These are phyloP conservation scores for Termitomyces titanicus DNA, from an alignment of 768 basidiomycete genomes.

Conservation along the genomic window DNA sequence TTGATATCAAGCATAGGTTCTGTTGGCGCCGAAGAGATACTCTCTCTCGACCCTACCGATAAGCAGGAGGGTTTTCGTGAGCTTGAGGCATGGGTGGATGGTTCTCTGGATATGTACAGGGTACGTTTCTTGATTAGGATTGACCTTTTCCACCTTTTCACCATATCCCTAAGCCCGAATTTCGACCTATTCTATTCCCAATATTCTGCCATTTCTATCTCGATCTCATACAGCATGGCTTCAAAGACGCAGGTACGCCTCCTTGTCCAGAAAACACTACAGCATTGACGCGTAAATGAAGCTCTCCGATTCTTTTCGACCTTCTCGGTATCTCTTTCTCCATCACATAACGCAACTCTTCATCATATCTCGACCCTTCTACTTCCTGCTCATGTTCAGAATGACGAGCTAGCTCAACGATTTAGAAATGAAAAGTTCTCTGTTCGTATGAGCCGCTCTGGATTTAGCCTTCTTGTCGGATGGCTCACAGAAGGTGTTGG, in stretches of 20 bases:
- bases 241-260: constrained; percentile 80
- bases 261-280: constrained; percentile 4
- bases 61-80: constrained; percentile 84
- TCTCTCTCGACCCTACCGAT: constrained; percentile 79
- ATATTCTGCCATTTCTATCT: constrained; percentile 98
- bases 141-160: neutral
- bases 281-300: constrained; percentile 26
- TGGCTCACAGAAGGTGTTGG: constrained; percentile 95
- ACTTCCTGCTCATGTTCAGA: constrained; percentile 79
- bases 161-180: constrained; percentile 65
- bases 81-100: constrained; percentile 85
- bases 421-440: constrained; percentile 91
- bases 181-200: constrained; percentile 90
- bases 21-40: constrained; percentile 78
- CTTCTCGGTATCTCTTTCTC: constrained; percentile 65
- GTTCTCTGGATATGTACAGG: constrained; percentile 87
- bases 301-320: constrained; percentile 72
- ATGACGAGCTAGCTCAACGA: constrained; percentile 77
- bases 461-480: constrained; percentile 87
- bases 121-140: constrained; percentile 37
- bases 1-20: constrained; percentile 75
- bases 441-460: constrained; percentile 85
- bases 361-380: constrained; percentile 79
- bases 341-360: constrained; percentile 64
- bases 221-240: constrained; percentile 87